Conservation (phyloP, 768 basidiomycete species). For the Nevesoporus exiguus region DNA sequence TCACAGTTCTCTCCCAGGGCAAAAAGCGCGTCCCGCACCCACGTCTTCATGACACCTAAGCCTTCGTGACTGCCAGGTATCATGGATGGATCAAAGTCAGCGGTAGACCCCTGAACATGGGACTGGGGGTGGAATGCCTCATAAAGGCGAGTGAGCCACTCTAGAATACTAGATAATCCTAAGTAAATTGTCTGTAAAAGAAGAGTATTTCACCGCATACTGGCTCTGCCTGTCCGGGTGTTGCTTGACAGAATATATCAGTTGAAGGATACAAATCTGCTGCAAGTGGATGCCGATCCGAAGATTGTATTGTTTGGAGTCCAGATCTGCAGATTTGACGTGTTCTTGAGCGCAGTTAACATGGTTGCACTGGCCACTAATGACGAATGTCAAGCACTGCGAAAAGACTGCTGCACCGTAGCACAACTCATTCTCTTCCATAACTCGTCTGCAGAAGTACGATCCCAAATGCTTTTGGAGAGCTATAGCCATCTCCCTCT, state of each 20-base stretch:
- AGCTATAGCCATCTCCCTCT: conserved; percentile 18
- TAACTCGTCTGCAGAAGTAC: conserved; percentile 30
- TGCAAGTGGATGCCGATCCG: conserved; percentile 45
- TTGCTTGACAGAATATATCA: conserved; percentile 19
- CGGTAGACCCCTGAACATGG: conserved; percentile 43
- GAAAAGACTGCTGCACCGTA: conserved; percentile 28
- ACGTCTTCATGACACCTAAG: conserved; percentile 39
- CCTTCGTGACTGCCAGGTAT: conserved; percentile 41
- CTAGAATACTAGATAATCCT: neutral
- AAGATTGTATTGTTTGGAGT: conserved; percentile 36
- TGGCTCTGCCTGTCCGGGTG: neutral
- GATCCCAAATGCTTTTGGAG: conserved; percentile 26
- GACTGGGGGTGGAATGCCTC: conserved; percentile 48
- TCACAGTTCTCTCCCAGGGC: conserved; percentile 1
- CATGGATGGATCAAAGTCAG: conserved; percentile 31
- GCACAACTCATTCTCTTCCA: conserved; percentile 34
- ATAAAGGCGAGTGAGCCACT: conserved; percentile 44
- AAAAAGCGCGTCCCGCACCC: conserved; percentile 48
- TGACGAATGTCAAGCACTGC: conserved; percentile 36
- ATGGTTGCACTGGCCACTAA: conserved; percentile 33
- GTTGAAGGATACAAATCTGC: conserved; percentile 47
- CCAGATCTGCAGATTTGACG: conserved; percentile 23
- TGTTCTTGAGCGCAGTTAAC: conserved; percentile 39
- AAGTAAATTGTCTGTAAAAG: neutral
- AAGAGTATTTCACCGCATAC: neutral